Conservation (phyloP, 306 rosid species). For the Trifolium repens region DNA sequence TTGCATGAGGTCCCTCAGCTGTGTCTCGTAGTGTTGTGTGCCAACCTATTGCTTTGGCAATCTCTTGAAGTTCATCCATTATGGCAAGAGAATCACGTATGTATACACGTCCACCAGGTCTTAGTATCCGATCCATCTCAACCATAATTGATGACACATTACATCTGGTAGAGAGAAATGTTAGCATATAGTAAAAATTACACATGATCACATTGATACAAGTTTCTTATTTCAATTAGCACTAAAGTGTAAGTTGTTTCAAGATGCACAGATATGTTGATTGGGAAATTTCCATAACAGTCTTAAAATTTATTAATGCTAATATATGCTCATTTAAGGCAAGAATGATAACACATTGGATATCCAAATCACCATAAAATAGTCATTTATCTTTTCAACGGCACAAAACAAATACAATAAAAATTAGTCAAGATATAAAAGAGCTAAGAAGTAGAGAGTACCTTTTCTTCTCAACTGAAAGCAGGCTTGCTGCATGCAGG, state of each 20-base stretch:
- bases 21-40: slow-evolving; percentile 67
- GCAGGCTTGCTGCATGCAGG: slow-evolving; percentile 83
- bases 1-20: slow-evolving; percentile 88
- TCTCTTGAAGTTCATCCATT: slow-evolving; percentile 87
- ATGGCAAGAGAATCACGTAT: slow-evolving; percentile 76
- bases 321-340: too few species aligned
- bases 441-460: slow-evolving; percentile 40
- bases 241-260: not conserved
- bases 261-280: not conserved
- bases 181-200: slow-evolving; percentile 22
- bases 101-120: slow-evolving; percentile 85
- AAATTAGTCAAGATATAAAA: slow-evolving; percentile 24
- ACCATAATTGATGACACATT: slow-evolving; percentile 84
- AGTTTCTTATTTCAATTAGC: slow-evolving; percentile 10
- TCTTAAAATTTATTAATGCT: too few species aligned
- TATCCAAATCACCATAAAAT: too few species aligned
- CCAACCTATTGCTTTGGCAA: slow-evolving; percentile 93
- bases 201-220: not conserved
- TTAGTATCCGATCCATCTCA: slow-evolving; percentile 94
- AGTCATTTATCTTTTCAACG: not conserved
- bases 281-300: not conserved
- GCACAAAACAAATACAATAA: not conserved
- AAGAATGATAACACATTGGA: too few species aligned
- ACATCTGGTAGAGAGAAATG: slow-evolving; percentile 61
- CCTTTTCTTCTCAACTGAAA: slow-evolving; percentile 86